Evolutionary conservation across 805 yeast species (phyloP), one percentile per base, ranked within the genome.

Genomic region (Kregervanrija delftensis): DNA sequence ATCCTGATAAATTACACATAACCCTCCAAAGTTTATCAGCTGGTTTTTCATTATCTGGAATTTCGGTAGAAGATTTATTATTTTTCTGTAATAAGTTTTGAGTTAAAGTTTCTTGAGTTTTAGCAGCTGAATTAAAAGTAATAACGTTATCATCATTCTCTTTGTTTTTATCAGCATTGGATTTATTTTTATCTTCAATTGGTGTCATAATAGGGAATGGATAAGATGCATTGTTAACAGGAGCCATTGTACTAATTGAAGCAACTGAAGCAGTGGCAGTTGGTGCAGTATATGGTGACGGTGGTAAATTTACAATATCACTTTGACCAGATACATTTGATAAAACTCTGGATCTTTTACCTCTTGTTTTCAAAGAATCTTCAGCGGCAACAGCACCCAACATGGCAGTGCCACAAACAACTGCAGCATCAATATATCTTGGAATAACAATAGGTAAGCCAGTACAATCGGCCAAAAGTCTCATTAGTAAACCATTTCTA

Each of bases 371-470:
- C 47, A 45, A 74, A 11, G 75, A 73, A 49, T 76, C 81, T 53
- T 83, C 81, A 10, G 93, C 88, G 3, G 98, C 98, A 49, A 82
- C 88, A 2, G 98, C 97, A 34, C 98, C 99, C 49, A 93, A 72
- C 60, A 93, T 69, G 0, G 99, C 98, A 4, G 96, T 77, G 17
- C 99, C 99, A 60, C 91, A 86, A 2, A 93, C 98, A 35, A 93
- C 99, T 2, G 97, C 95, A 1, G 97, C 93, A 60, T 91, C 98
- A 56, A 91, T 89, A 65, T 93, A 90, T 57, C 91, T 76, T 40
- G 99, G 99, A 50, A 91, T 87, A 40, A 93, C 78, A 47, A 93
- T 81, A 13, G 97, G 96, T 67, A 84, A 71, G 4, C 95, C 95
- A 0, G 96, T 88, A 59, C 96, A 86, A 56, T 91, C 95, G 1